A percentile compares a stretch with the other conserved stretches of the same genome.
Conservation (phyloP, 352 stramenopile species). For the Pilasporangium apinafurcum region DNA sequence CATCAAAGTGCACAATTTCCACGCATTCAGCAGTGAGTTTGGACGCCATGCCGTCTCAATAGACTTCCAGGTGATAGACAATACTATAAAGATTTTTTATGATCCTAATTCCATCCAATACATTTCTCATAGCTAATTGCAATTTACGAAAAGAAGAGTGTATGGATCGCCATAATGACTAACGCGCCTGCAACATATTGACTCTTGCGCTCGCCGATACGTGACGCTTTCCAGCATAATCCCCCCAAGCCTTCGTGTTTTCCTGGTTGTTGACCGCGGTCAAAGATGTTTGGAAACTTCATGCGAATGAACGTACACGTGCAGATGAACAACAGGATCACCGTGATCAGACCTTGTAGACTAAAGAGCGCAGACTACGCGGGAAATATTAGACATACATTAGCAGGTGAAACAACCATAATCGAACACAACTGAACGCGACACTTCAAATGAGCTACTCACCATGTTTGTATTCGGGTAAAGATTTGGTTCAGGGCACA, state of each 20-base stretch:
- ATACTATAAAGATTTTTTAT: too few relatives aligned
- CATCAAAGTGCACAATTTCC: too few relatives aligned
- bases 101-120: too few relatives aligned
- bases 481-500: too few relatives aligned
- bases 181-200: constrained; percentile 80
- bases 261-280: constrained; percentile 72
- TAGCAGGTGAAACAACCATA: too few relatives aligned
- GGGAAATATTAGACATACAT: too few relatives aligned
- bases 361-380: constrained; percentile 96
- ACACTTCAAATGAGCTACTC: too few relatives aligned
- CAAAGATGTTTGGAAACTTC: constrained; percentile 94
- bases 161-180: constrained; percentile 88
- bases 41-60: too few relatives aligned
- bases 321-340: constrained; percentile 97
- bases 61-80: too few relatives aligned
- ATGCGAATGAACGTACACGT: constrained; percentile 96
- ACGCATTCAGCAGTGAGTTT: too few relatives aligned
- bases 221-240: constrained; percentile 90
- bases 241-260: constrained; percentile 85
- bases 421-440: too few relatives aligned
- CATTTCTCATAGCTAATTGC: not conserved
- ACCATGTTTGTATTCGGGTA: too few relatives aligned
- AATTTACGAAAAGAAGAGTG: constrained; percentile 82
- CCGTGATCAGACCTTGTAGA: constrained; percentile 94
- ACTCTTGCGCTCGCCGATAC: constrained; percentile 90